Conservation (phyloP, 169 alveolate genomes). For the Plasmodium sp. region DNA sequence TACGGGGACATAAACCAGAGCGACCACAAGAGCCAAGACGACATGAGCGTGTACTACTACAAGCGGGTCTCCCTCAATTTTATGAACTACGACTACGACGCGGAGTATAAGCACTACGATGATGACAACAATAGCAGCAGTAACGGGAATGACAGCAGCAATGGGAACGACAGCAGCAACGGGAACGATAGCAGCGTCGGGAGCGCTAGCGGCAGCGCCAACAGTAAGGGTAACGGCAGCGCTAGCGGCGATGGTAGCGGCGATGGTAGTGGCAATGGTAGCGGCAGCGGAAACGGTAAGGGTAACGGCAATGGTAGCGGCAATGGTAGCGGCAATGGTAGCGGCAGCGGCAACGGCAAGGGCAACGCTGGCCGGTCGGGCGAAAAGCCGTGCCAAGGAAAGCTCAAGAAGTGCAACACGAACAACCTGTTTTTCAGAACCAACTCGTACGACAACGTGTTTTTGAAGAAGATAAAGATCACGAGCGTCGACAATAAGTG, state of each 20-base stretch:
- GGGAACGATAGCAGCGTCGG: background rate
- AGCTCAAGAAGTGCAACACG: background rate
- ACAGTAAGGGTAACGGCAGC: background rate
- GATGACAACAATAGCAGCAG: background rate
- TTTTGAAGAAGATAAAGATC: conserved; percentile 41
- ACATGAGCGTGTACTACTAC: conserved; percentile 10
- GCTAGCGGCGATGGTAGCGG: background rate
- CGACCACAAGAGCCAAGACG: conserved; percentile 15
- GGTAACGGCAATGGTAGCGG: background rate
- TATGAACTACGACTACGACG: conserved; percentile 19
- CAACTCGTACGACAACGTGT: conserved; percentile 23
- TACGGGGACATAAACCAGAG: conserved; percentile 26
- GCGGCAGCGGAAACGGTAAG: background rate
- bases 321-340: background rate
- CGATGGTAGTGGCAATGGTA: no score
- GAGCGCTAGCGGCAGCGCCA: background rate
- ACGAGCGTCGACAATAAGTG: conserved; percentile 23
- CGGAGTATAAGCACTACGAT: conserved; percentile 1
- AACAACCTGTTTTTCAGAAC: conserved; percentile 27
- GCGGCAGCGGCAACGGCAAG: background rate
- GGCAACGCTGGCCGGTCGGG: background rate
- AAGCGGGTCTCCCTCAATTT: conserved; percentile 36
- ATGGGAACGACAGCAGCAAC: background rate
- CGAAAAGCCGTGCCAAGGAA: conserved; percentile 1
- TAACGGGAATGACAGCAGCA: background rate